These are phyloP conservation scores for Leccinum variicolor DNA, from an alignment of 768 basidiomycete genomes.

Conservation along the genomic window DNA sequence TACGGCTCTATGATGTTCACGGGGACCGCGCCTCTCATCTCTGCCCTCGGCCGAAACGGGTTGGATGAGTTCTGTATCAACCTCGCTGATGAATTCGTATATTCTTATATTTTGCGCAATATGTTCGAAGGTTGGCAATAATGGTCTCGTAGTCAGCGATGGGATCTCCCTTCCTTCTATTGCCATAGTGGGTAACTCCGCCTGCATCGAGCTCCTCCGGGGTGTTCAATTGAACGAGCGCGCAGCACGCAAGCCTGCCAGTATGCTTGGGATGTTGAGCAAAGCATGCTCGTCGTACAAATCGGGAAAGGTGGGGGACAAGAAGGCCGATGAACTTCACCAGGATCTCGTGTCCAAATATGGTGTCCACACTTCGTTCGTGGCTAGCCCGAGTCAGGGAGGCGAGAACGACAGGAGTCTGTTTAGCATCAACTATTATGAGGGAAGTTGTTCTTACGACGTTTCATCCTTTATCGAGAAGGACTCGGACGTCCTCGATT, in stretches of 20 bases:
- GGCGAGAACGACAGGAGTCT: slow-evolving; percentile 47
- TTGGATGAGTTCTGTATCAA: slow-evolving; percentile 89
- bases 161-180: slow-evolving; percentile 64
- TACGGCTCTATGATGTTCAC: slow-evolving; percentile 62
- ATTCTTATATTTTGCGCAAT: slow-evolving; percentile 71
- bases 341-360: slow-evolving; percentile 68
- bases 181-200: slow-evolving; percentile 76
- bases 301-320: slow-evolving; percentile 73
- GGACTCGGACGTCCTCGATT: slow-evolving; percentile 74
- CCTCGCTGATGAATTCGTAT: slow-evolving; percentile 78
- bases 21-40: slow-evolving; percentile 62
- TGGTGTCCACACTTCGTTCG: slow-evolving; percentile 74
- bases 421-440: slow-evolving; percentile 89
- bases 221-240: slow-evolving; percentile 66
- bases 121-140: slow-evolving; percentile 75
- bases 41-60: slow-evolving; percentile 73
- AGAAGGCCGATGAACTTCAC: slow-evolving; percentile 68
- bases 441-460: slow-evolving; percentile 74
- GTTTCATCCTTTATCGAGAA: slow-evolving; percentile 64
- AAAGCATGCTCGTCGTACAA: slow-evolving; percentile 71
- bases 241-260: slow-evolving; percentile 69
- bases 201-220: slow-evolving; percentile 80
- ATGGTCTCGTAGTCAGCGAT: slow-evolving; percentile 57
- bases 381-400: slow-evolving; percentile 47
- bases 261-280: slow-evolving; percentile 70